Conservation (phyloP, 2,329 filamentous ascomycete species). For the Penicillium sp. region DNA sequence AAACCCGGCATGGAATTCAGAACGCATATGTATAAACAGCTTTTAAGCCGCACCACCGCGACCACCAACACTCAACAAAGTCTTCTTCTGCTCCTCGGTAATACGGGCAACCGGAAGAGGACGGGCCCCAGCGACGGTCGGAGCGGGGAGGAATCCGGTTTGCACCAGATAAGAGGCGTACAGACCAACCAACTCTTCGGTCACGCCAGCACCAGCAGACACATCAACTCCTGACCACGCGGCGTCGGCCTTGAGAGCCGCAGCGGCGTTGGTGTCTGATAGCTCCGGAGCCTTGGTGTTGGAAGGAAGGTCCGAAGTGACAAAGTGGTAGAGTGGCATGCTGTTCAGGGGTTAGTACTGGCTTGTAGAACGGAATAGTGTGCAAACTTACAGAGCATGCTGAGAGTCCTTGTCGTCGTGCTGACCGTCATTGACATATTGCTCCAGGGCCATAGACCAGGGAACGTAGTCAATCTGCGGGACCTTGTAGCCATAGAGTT, state of each 20-base stretch:
- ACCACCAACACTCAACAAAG: slow-evolving; percentile 54
- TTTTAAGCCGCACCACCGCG: slow-evolving; percentile 43
- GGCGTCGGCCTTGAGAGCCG: slow-evolving; percentile 63
- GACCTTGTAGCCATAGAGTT: slow-evolving; percentile 70
- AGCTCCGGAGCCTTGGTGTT: slow-evolving; percentile 72
- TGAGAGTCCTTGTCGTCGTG: slow-evolving; percentile 60
- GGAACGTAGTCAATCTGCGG: slow-evolving; percentile 65
- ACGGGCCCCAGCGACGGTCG: slow-evolving; percentile 25
- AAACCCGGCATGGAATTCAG: neutral
- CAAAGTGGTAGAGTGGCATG: slow-evolving; percentile 73
- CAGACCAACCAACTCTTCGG: slow-evolving; percentile 60
- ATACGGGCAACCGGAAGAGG: slow-evolving; percentile 48
- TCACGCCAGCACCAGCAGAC: slow-evolving; percentile 57
- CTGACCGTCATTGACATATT: slow-evolving; percentile 61
- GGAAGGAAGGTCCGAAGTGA: slow-evolving; percentile 66
- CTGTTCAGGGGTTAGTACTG: slow-evolving; percentile 20
- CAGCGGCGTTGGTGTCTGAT: slow-evolving; percentile 68
- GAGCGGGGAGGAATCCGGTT: slow-evolving; percentile 59
- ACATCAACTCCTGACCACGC: slow-evolving; percentile 59
- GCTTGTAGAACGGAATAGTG: neutral
- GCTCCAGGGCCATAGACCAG: slow-evolving; percentile 68
- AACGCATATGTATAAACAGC: slow-evolving; percentile 2
- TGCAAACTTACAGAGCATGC: slow-evolving; percentile 59
- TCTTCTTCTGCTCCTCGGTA: slow-evolving; percentile 49
- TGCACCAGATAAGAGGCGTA: slow-evolving; percentile 65